Conservation (phyloP, 495 filamentous ascomycete genomes). For the Daldinia caldariorum region DNA sequence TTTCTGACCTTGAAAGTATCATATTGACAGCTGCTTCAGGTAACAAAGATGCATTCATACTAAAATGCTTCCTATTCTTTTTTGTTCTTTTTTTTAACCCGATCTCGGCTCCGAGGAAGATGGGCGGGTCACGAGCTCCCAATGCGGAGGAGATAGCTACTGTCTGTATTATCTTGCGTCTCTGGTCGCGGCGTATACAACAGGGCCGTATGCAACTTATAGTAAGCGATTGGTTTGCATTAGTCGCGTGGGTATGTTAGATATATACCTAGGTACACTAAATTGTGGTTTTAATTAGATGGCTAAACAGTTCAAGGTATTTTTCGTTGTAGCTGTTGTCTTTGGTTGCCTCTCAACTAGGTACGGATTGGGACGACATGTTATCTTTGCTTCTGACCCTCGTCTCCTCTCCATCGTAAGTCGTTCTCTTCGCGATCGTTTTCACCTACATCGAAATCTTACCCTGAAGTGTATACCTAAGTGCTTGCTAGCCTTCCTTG, state of each 20-base stretch:
- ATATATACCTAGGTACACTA: neutral
- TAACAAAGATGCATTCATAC: neutral
- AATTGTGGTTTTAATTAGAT: neutral
- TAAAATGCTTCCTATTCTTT: neutral
- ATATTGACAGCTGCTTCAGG: neutral
- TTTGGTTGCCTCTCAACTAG: neutral
- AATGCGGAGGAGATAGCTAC: neutral
- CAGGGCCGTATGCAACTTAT: neutral
- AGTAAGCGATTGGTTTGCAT: neutral
- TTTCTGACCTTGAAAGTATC: neutral
- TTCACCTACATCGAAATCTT: neutral
- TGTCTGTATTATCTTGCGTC: neutral
- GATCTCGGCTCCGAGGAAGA: neutral
- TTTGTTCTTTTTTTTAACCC: neutral
- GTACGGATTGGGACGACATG: neutral
- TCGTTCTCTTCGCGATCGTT: neutral
- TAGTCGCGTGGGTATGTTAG: neutral
- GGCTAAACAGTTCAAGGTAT: neutral
- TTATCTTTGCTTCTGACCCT: neutral
- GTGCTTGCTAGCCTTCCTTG: neutral
- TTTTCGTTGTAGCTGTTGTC: neutral
- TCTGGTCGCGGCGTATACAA: neutral
- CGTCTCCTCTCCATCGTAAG: neutral
- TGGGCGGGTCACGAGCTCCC: neutral
- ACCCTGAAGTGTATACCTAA: no score